Evolutionary conservation across 2,329 filamentous ascomycete genomes (phyloP), one percentile per base, ranked within the genome.

Genomic region (Diaporthe destruens): DNA sequence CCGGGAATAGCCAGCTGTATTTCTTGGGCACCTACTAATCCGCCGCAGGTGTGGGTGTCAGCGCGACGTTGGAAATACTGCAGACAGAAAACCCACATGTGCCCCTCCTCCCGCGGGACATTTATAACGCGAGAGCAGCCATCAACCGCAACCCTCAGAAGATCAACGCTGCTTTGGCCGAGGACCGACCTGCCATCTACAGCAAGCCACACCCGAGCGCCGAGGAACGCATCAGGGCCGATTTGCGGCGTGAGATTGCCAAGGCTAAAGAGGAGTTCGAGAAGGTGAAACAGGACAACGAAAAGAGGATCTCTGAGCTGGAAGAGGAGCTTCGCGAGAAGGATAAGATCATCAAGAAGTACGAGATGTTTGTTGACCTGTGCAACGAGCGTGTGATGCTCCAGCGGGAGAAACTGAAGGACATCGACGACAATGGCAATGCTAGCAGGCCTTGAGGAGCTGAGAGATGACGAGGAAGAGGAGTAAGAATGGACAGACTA

Each of bases 321-420:
- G 89, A 89, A 76, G 84, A 85, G 71, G 85, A 90, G 77, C 80
- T 95, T 20, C 87, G 86, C 53, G 89, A 92, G 73, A 91, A 91
- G 80, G 88, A 91, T 74, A 85, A 87, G 77, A 85, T 88, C 73
- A 92, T 92, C 71, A 81, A 86, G 74, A 90, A 88, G 78, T 92
- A 91, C 76, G 90, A 92, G 80, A 90, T 90, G 87, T 92, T 92
- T 69, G 91, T 92, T 77, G 90, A 92, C 79, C 91, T 92, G 70
- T 92, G 90, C 79, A 92, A 92, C 76, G 86, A 91, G 78, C 84
- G 90, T 65, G 90, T 92, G 74, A 92, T 92, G 84, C 84, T 91
- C 69, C 88, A 90, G 79, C 83, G 89, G 66, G 87, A 90, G 77
- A 84, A 87, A 74, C 82, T 91, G 18, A 79, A 79, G 55, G 77